These are phyloP conservation scores for Boechera retrofracta DNA, from an alignment of 345 rosid genomes.

Conservation along the genomic window DNA sequence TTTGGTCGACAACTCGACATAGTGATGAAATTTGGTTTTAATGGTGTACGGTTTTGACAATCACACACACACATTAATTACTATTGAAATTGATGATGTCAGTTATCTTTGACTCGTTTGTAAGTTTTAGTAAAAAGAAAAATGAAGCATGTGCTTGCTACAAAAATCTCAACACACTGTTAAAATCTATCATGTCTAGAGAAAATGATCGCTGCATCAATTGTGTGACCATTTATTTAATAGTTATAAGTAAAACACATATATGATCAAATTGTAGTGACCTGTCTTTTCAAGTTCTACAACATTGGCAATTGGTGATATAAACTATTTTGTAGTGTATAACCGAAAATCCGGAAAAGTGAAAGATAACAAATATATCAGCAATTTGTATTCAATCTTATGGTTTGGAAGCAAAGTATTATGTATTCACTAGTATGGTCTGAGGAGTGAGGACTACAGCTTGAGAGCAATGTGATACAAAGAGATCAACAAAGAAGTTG, in stretches of 20 bases:
- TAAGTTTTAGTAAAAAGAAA: background rate
- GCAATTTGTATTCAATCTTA: background rate
- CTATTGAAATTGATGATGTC: background rate
- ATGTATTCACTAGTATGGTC: background rate
- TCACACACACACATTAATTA: background rate
- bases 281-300: background rate
- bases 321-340: background rate
- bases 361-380: background rate
- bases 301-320: background rate
- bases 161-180: background rate
- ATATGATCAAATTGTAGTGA: background rate
- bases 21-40: conserved; percentile 1
- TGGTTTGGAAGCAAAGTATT: background rate
- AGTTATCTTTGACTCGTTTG: background rate
- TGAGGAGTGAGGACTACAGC: background rate
- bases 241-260: background rate
- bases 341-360: background rate
- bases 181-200: background rate
- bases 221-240: background rate
- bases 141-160: background rate
- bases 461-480: background rate
- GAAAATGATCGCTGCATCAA: background rate
- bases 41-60: background rate
- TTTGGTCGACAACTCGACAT: background rate
- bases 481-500: background rate